These are phyloP conservation scores for Rosa hybrid DNA, from an alignment of 331 rosid genomes.

Conservation along the genomic window DNA sequence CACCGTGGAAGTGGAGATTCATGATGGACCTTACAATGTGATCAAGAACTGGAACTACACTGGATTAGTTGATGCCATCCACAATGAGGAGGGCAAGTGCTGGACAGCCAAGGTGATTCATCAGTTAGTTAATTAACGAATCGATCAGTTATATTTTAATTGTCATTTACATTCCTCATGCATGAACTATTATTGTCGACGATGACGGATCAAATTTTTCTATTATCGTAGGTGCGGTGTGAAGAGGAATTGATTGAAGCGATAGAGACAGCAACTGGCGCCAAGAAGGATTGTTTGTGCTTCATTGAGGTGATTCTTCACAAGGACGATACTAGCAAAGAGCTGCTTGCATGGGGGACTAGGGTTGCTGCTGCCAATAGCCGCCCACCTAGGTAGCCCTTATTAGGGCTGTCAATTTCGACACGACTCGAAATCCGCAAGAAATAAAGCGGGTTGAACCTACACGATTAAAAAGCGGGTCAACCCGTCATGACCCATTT, in stretches of 20 bases:
- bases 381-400: not conserved
- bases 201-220: not conserved
- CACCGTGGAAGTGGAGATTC: conserved; percentile 63
- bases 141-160: not conserved
- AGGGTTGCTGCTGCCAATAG: conserved; percentile 29
- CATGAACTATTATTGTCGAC: too few species aligned
- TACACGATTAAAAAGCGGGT: too few species aligned
- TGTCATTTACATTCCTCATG: not conserved
- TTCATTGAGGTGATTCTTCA: conserved; percentile 59
- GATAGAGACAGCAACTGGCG: conserved; percentile 36
- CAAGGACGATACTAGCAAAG: conserved; percentile 64
- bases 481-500: too few species aligned
- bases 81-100: conserved; percentile 61
- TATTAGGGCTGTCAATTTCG: too few species aligned
- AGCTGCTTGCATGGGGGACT: conserved; percentile 50
- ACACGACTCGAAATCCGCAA: too few species aligned
- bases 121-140: not conserved
- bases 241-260: conserved; percentile 63
- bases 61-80: conserved; percentile 55
- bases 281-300: conserved; percentile 41
- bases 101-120: conserved; percentile 63
- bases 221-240: conserved; percentile 9
- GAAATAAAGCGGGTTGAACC: too few species aligned
- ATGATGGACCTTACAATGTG: conserved; percentile 69
- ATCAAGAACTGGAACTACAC: conserved; percentile 69